Base-by-base conservation (phyloP, 495 filamentous ascomycete genomes). In the Hamigera avellanea region DNA sequence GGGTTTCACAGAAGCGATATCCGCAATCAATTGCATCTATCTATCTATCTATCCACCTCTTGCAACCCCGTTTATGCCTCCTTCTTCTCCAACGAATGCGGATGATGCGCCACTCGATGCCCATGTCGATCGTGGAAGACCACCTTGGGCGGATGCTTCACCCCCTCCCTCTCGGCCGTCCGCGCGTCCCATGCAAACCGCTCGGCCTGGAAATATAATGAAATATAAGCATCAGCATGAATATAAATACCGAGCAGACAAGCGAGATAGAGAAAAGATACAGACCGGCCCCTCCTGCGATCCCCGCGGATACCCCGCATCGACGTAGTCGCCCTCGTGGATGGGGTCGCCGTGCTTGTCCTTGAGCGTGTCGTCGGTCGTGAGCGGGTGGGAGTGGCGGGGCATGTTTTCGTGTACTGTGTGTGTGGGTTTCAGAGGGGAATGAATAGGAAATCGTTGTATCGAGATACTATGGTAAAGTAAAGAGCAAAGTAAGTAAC, bases 361-460 rank as follows among this genome's bases (percentile, higher is more conserved):
- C 7, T 26, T 26, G 25, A 26, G 12, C 25, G 7, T 7, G 7
- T 26, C 12, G 25, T 26, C 25, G n/a, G n/a, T n/a, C 12, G 25
- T 26, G 7, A 12, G 25, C 7, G 25, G 25, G 25, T 7, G 25
- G 69, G 53, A 73, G 55, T 62, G 25, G 12, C 12, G 12, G 12
- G 25, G 25, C 25, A 26, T 26, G 25, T 26, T 26, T 26, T n/a
- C n/a, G n/a, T n/a, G n/a, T n/a, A n/a, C n/a, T n/a, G n/a, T 69
- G 72, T 43, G n/a, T n/a, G n/a, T n/a, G n/a, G n/a, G n/a, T n/a
- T n/a, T n/a, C n/a, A n/a, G n/a, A n/a, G n/a, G n/a, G n/a, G n/a
- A n/a, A n/a, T n/a, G n/a, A n/a, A n/a, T n/a, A n/a, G n/a, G n/a
- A n/a, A n/a, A n/a, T n/a, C n/a, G n/a, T n/a, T n/a, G n/a, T n/a